Conservation (phyloP, 108 stramenopile genomes). For the Nitzschia sp. region DNA sequence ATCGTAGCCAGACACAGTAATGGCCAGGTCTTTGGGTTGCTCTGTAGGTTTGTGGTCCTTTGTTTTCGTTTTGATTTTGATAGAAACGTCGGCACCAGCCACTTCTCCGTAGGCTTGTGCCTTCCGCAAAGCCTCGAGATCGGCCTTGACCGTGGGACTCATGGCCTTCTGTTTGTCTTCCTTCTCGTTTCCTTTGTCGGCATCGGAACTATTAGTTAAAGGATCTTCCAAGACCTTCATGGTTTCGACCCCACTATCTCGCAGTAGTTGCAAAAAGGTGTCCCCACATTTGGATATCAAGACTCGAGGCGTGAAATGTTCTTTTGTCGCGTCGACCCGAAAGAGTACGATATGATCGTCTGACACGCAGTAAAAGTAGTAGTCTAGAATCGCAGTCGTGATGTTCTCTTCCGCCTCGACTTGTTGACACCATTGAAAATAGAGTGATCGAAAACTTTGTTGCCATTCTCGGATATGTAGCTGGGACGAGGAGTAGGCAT, state of each 20-base stretch:
- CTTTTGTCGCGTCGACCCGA: slow-evolving; percentile 13
- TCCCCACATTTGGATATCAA: slow-evolving; percentile 13
- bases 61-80: slow-evolving; percentile 27
- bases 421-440: slow-evolving; percentile 12
- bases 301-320: slow-evolving; percentile 7
- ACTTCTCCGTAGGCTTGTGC: slow-evolving; percentile 44
- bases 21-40: neutral
- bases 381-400: slow-evolving; percentile 12
- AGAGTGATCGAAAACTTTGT: slow-evolving; percentile 30
- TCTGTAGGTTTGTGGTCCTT: neutral
- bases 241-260: slow-evolving; percentile 5
- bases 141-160: slow-evolving; percentile 42
- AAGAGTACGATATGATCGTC: slow-evolving; percentile 34
- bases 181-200: neutral
- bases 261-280: slow-evolving; percentile 6
- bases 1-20: slow-evolving; percentile 52
- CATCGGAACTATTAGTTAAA: neutral
- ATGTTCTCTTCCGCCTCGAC: neutral
- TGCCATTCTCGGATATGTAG: slow-evolving; percentile 25
- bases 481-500: neutral
- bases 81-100: slow-evolving; percentile 51
- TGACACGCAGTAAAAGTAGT: slow-evolving; percentile 27
- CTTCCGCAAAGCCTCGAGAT: slow-evolving; percentile 61
- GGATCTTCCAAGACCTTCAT: neutral
- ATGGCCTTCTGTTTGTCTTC: neutral